Conservation (phyloP, 2,329 filamentous ascomycete genomes). For the Diaporthe amygdali region DNA sequence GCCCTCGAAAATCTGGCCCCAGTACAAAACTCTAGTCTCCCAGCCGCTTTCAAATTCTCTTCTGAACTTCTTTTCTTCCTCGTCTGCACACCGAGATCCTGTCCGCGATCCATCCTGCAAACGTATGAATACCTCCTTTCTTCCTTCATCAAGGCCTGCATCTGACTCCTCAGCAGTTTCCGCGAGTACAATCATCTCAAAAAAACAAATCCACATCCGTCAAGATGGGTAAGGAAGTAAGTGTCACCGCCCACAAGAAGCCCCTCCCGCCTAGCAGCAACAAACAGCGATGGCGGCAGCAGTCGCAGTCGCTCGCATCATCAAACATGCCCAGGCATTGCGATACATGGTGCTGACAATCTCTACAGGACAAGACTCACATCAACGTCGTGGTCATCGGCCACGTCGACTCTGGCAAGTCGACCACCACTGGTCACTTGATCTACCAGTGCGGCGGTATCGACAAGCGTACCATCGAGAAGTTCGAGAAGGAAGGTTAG, state of each 20-base stretch:
- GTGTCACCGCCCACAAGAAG: background rate
- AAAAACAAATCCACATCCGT: constrained; percentile 16
- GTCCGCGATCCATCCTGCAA: constrained; percentile 28
- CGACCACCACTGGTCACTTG: constrained; percentile 91
- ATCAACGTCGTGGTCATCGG: constrained; percentile 71
- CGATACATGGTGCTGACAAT: constrained; percentile 28
- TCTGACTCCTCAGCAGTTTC: constrained; percentile 24
- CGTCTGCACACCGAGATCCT: constrained; percentile 27
- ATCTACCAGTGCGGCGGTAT: constrained; percentile 99
- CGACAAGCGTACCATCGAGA: constrained; percentile 99
- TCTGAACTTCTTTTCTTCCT: constrained; percentile 24
- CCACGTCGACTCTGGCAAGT: constrained; percentile 99
- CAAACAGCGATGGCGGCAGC: background rate
- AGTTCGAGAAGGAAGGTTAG: constrained; percentile 97
- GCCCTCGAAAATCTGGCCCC: constrained; percentile 21
- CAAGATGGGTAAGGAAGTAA: constrained; percentile 25
- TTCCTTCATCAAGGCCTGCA: constrained; percentile 11
- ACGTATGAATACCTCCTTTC: constrained; percentile 15
- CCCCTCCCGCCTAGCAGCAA: background rate
- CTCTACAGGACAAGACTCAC: constrained; percentile 95
- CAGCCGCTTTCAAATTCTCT: constrained; percentile 23
- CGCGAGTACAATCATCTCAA: constrained; percentile 21
- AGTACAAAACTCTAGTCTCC: constrained; percentile 23
- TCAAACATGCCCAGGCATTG: background rate
- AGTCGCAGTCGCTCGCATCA: background rate